Percentiles rank a stretch among this genome's conserved stretches.
phyloP scores from a whole-genome alignment of 1,284 basidiomycete species.

The Afroboletus lepidellus region DNA sequence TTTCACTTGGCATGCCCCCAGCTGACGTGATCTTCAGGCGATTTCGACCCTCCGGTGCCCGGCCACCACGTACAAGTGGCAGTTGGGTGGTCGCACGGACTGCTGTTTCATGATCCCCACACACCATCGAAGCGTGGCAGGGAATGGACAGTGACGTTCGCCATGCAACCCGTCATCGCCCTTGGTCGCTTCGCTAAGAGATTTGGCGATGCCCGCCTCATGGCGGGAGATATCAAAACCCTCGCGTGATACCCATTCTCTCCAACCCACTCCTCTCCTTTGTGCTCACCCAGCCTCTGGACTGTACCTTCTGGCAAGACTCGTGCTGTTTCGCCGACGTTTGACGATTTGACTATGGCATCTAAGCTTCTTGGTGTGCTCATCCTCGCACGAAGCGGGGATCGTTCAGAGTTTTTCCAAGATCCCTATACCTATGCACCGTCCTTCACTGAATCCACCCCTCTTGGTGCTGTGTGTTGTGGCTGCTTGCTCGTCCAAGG shows the following conservation, averaged over 20 bases:
- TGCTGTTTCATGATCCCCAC: constrained; percentile 18
- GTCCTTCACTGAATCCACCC: constrained; percentile 74
- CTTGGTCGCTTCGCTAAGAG: constrained; percentile 27
- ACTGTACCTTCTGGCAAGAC: neutral
- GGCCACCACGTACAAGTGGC: constrained; percentile 29
- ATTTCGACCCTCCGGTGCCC: constrained; percentile 25
- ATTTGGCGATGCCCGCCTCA: constrained; percentile 33
- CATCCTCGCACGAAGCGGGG: constrained; percentile 80
- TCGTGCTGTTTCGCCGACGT: neutral
- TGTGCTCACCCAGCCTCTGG: constrained; percentile 3
- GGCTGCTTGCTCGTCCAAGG: neutral
- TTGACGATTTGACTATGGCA: constrained; percentile 36
- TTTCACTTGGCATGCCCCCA: constrained; percentile 16
- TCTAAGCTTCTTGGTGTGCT: constrained; percentile 78
- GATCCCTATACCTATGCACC: constrained; percentile 69
- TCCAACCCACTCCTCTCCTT: constrained; percentile 10
- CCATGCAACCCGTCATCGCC: constrained; percentile 28
- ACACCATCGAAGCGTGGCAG: constrained; percentile 30
- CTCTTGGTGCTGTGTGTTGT: constrained; percentile 71
- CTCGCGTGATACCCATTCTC: constrained; percentile 10
- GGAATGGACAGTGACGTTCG: constrained; percentile 30
- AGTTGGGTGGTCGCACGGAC: constrained; percentile 15
- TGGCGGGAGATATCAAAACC: constrained; percentile 34
- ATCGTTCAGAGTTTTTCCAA: constrained; percentile 70
- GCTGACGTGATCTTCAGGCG: constrained; percentile 30